Base-by-base conservation (phyloP, 495 filamentous ascomycete species). In the Penicillium bovifimosum region DNA sequence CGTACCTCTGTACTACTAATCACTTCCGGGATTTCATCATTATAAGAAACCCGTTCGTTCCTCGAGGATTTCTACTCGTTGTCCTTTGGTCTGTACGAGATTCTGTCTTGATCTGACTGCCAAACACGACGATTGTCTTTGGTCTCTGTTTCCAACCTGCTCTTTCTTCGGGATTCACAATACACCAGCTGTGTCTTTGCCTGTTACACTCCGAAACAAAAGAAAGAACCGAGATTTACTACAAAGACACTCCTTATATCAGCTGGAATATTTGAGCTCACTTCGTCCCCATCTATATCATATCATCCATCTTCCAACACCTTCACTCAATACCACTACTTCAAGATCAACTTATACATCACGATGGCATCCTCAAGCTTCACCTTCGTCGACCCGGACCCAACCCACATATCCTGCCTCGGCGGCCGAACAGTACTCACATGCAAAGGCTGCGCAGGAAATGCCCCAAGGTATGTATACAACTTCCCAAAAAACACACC, bases 401-500 rank as follows among this genome's bases (percentile, higher is more conserved):
- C 71, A 9, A 52, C 47, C 3, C 69, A 72, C 32, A 67, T 56
- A 10, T 66, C 71, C 9, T 74, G 71, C 50, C 66, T 72, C 16
- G 65, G 69, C 9, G 71, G 71, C 14, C 52, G 57, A 26, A 71
- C 65, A n/a, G 68, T 68, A 18, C 9, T 66, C 14, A 74, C 71
- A 34, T 74, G 71, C 56, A 63, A 62, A 8, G 50, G 51, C 44
- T 74, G 71, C 18, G 71, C 71, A 17, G 71, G 71, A 0, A 71
- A 74, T 54, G 68, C 69, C 41, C 71, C 69, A 16, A 68, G 71
- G 71, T 72, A 61, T n/a, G 47, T 40, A 41, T n/a, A n/a, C n/a
- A n/a, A n/a, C n/a, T n/a, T n/a, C n/a, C n/a, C n/a, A n/a, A n/a
- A n/a, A n/a, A n/a, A n/a, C n/a, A n/a, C n/a, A n/a, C n/a, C n/a